phyloP scores from a whole-genome alignment of 345 rosid genomes.

The Acer negundo region DNA sequence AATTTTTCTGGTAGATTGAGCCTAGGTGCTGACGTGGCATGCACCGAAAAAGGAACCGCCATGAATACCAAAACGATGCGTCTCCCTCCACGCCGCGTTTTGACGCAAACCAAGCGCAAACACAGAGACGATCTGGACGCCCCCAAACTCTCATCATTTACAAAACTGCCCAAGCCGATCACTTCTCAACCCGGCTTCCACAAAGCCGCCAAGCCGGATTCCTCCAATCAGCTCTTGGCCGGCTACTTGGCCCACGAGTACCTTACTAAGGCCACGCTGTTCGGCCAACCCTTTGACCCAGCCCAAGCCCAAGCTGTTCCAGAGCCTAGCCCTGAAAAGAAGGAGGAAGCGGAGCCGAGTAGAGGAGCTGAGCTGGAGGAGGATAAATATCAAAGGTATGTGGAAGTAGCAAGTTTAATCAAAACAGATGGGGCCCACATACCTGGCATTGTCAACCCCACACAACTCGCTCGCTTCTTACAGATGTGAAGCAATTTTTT shows the following conservation, averaged over 20 bases:
- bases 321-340: slow-evolving; percentile 23
- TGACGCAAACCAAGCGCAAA: slow-evolving; percentile 68
- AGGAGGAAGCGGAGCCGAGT: slow-evolving; percentile 30
- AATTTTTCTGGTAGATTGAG: neutral
- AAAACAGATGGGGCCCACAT: slow-evolving; percentile 65
- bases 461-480: slow-evolving; percentile 67
- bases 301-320: slow-evolving; percentile 30
- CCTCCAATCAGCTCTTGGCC: slow-evolving; percentile 65
- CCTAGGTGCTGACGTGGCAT: slow-evolving; percentile 68
- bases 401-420: slow-evolving; percentile 66
- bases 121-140: slow-evolving; percentile 53
- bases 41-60: slow-evolving; percentile 30
- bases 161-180: slow-evolving; percentile 11
- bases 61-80: slow-evolving; percentile 91
- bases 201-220: slow-evolving; percentile 23
- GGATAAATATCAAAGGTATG: slow-evolving; percentile 49
- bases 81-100: slow-evolving; percentile 73
- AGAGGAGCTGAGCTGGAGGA: neutral
- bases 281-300: slow-evolving; percentile 62
- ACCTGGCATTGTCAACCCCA: slow-evolving; percentile 77
- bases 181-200: slow-evolving; percentile 21
- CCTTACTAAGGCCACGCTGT: slow-evolving; percentile 69
- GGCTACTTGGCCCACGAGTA: slow-evolving; percentile 88
- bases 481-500: slow-evolving; percentile 38
- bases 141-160: neutral